Evolutionary conservation across 2,329 filamentous ascomycete genomes (phyloP), one percentile per base, ranked within the genome.

Genomic region (Xylaria sp.): DNA sequence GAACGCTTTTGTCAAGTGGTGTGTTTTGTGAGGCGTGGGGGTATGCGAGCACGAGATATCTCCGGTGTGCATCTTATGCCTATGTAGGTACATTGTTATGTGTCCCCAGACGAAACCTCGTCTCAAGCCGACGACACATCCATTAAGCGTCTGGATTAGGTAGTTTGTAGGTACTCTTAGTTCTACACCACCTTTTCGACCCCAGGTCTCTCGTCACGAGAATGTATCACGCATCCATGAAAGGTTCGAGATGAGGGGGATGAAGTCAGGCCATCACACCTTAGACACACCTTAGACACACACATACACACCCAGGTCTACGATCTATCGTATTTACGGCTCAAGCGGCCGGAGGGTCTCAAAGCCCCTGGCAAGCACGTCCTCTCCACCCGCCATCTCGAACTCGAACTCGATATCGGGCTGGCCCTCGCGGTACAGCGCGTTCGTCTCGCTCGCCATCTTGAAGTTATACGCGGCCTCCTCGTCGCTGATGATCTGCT

Each of bases 401-500:
- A 78, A 34, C 71, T 79, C 77, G 68, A 73, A 78, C 67, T 79
- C 77, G 66, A 79, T 42, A 59, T 79, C 77, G 32, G 77, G 77
- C 75, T 79, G 77, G 7, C 76, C 77, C 68, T 79, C 77, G 62
- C 77, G 75, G 68, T 78, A 79, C 27, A 78, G 75, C 3, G 53
- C 74, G 67, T 79, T 71, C 12, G 45, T 24, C 76, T 78, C 77
- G 71, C 76, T 78, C n/a, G 77, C 77, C 77, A 78, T 78, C 62
- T 65, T 72, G 73, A 79, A 82, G 70, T 82, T 83, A 72, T 80
- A 81, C 17, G 77, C 73, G 0, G 81, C 81, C 72, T 83, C 82
- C 59, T 82, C 80, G 42, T 82, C 79, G 32, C 76, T 78, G 48
- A 84, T 81, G 34, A 83, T 68, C 42, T 74, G 75, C 79, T 84